Evolutionary conservation across 106 monocot species (phyloP).

Genomic region (Hemerocallis citrina): DNA sequence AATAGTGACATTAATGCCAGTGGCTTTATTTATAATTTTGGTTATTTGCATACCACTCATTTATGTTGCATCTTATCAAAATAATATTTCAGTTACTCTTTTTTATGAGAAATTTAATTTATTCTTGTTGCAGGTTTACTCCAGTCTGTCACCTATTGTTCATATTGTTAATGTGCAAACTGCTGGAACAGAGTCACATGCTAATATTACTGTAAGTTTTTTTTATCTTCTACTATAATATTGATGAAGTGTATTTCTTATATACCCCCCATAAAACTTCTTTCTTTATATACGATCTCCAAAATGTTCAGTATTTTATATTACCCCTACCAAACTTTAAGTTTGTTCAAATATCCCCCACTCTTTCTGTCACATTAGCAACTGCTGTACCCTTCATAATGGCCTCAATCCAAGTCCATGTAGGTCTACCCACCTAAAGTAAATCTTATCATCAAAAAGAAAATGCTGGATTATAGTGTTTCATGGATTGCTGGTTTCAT

Average conservation of each 20-base stretch:
- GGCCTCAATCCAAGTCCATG: too few species aligned
- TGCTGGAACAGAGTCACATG: slow-evolving; percentile 47
- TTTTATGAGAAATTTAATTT: not conserved
- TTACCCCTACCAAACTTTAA: too few species aligned
- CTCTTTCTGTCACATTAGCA: too few species aligned
- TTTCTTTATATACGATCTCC: too few species aligned
- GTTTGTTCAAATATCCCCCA: too few species aligned
- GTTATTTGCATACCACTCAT: not conserved
- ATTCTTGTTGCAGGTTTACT: slow-evolving; percentile 56
- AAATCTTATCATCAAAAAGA: too few species aligned
- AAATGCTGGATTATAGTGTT: not conserved
- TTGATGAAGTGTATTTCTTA: not conserved
- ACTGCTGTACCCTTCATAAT: too few species aligned
- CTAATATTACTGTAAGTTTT: slow-evolving; percentile 74
- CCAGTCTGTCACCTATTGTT: slow-evolving; percentile 70
- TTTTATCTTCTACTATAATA: not conserved
- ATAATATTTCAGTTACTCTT: not conserved
- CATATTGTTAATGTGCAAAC: slow-evolving; percentile 66
- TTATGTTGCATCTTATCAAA: not conserved
- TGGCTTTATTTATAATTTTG: not conserved
- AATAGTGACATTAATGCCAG: not conserved
- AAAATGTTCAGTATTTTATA: too few species aligned
- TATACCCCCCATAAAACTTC: too few species aligned
- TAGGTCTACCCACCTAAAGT: too few species aligned
- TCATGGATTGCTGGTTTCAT: not conserved